A percentile compares a stretch with the other conserved stretches of the same genome.
Conservation (phyloP, 331 rosid species). For the Saraca asoca region DNA sequence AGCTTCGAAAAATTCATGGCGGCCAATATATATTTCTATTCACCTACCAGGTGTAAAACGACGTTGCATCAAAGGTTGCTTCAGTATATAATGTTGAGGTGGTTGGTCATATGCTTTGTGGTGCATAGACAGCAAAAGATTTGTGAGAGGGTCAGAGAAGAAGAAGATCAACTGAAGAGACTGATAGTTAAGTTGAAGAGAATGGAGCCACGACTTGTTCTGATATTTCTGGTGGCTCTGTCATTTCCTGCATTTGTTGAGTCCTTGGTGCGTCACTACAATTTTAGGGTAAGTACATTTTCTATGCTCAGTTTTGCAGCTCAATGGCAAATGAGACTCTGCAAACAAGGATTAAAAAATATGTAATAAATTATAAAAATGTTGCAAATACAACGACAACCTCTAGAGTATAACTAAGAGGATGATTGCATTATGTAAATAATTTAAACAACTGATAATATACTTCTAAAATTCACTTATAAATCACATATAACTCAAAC, state of each 20-base stretch:
- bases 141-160: constrained; percentile 24
- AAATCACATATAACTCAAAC: too few species aligned
- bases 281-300: constrained; percentile 53
- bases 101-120: constrained; percentile 22
- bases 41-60: constrained; percentile 57
- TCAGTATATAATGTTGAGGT: constrained; percentile 31
- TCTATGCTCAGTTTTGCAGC: constrained; percentile 11
- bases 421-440: too few species aligned
- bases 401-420: too few species aligned
- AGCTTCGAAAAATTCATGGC: constrained; percentile 38
- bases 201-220: constrained; percentile 53
- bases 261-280: constrained; percentile 57
- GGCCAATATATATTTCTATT: constrained; percentile 38
- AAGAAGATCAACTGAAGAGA: constrained; percentile 10
- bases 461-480: too few species aligned
- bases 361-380: too few species aligned
- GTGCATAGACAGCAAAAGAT: constrained; percentile 20
- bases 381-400: too few species aligned
- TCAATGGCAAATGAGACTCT: background rate
- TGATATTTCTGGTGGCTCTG: constrained; percentile 46
- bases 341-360: background rate
- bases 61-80: constrained; percentile 47
- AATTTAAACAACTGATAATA: too few species aligned
- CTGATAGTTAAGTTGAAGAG: constrained; percentile 22
- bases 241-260: constrained; percentile 46